Evolutionary conservation across 352 stramenopile genomes (phyloP), one percentile per base, ranked within the genome.

Genomic region (Pythium scleroteichum): DNA sequence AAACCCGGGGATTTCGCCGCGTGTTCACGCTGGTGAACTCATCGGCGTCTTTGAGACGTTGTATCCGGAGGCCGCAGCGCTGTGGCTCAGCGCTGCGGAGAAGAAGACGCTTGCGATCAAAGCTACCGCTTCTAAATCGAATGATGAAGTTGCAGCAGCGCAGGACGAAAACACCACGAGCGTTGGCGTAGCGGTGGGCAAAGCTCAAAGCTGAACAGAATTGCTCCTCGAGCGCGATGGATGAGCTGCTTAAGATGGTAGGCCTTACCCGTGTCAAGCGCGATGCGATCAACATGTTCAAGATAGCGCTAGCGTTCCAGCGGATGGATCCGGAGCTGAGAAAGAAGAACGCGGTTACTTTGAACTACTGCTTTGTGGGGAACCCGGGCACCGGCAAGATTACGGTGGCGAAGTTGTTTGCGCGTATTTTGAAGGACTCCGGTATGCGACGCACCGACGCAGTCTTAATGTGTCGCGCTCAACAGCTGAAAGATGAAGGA

Each of bases 181-280:
- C 7, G 29, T 79, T 8, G 55, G 73, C 22, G 72, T n/a, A 94
- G 41, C 71, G 72, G 17, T 97, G 89, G 89, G 55, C 74, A 29
- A 69, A 71, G 38, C 50, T 94, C 22, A 87, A 92, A 53, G 54
- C 53, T 5, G 71, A 79, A 29, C 50, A 84, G 42, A 53, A 66
- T 7, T 77, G 75, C 40, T 38, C 66, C 0, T 95, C 87, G 3
- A 47, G 82, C 16, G 85, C 80, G 4, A 95, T 96, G 85, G 86
- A 96, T 7, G 67, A 89, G 33, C 61, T 97, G 19, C 45, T 96
- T 16, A 87, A 85, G 49, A 75, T 96, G 41, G 88, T 90, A 26
- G 89, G 89, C 1, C 69, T 97, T n/a, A 76, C 60, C 12, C 83
- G 84, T 52, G 89, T 97, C 4, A 97, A 97, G 53, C 56, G 82